Conservation (phyloP, 163 green algal genomes). For the Trebouxia gelatinosa region DNA sequence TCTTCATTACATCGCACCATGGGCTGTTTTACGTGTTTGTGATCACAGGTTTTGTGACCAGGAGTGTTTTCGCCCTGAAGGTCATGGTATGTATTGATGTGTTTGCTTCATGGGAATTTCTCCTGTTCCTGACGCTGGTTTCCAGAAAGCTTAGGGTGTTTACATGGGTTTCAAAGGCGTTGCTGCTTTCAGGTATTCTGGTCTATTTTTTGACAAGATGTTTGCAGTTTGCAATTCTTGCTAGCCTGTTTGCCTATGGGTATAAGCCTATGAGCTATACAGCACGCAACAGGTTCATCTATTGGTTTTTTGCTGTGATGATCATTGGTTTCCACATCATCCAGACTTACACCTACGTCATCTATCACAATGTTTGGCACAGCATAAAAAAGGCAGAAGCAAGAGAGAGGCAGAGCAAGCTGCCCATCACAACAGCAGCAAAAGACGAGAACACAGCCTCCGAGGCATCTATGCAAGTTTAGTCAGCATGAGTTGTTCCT, state of each 20-base stretch:
- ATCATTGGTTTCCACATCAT: slow-evolving; percentile 17
- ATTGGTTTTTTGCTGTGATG: slow-evolving; percentile 4
- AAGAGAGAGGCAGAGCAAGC: not conserved
- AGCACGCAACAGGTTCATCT: not conserved
- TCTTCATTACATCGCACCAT: not conserved
- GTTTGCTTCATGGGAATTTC: slow-evolving; percentile 17
- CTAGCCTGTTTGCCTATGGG: slow-evolving; percentile 3
- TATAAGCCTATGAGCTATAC: slow-evolving; percentile 21
- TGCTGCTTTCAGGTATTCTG: not conserved
- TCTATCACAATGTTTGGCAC: not conserved
- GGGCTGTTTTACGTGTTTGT: slow-evolving; percentile 13
- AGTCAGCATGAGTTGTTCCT: no score
- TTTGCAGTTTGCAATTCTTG: slow-evolving; percentile 11
- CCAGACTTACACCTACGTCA: slow-evolving; percentile 16
- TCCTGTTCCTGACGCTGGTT: slow-evolving; percentile 5
- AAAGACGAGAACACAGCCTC: no score
- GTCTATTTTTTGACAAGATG: slow-evolving; percentile 3
- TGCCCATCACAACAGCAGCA: no score
- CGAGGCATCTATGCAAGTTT: no score
- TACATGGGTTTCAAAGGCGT: not conserved
- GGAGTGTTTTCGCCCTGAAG: slow-evolving; percentile 6
- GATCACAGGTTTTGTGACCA: slow-evolving; percentile 3
- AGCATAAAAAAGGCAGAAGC: not conserved
- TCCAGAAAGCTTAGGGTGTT: not conserved
- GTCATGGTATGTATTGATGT: slow-evolving; percentile 15